Evolutionary conservation across 345 rosid genomes (phyloP), one percentile per base, ranked within the genome.

Genomic region (Sisymbrium irio): DNA sequence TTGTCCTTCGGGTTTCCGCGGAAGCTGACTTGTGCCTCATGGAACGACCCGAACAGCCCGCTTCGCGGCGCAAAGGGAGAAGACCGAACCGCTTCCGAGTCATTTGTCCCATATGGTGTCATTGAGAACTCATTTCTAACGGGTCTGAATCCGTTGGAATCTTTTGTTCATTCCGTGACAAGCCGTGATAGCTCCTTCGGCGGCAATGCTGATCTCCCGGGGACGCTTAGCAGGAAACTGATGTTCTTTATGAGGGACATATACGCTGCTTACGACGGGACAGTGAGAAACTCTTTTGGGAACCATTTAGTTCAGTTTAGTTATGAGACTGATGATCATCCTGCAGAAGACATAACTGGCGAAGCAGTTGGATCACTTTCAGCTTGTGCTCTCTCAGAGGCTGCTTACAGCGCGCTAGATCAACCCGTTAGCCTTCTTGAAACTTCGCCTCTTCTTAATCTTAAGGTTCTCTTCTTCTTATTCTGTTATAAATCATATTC

Each of bases 191-290:
- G 89, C 77, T 92, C 97, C 7, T 95, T 95, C 27, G 82, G 98
- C 60, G 99, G 89, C 62, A 92, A 92, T 77, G 99, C 97, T 54
- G 96, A 95, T 82, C 92, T 95, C 42, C 99, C 99, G 1, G 99
- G 98, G 71, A 82, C 98, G 2, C 81, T 95, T 71, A 85, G 82
- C 39, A 81, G 99, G 30, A 87, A 85, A 74, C 81, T 95, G 11
- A 84, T 92, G 93, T 95, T 90, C 70, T 90, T 95, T 78, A 78
- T 95, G 94, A 85, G 98, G 5, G 99, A 95, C 67, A 59, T 92
- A 58, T 85, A 78, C 42, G 63, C 65, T 40, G 83, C 98, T 12
- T 95, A 92, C 44, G 98, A 95, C 55, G 97, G 98, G 59, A 90
- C 99, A 5, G 97, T 92, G 62, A 84, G 98, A 73, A 84, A 83